phyloP scores from a whole-genome alignment of 2,329 filamentous ascomycete species.

The Colletotrichum viniferum region DNA sequence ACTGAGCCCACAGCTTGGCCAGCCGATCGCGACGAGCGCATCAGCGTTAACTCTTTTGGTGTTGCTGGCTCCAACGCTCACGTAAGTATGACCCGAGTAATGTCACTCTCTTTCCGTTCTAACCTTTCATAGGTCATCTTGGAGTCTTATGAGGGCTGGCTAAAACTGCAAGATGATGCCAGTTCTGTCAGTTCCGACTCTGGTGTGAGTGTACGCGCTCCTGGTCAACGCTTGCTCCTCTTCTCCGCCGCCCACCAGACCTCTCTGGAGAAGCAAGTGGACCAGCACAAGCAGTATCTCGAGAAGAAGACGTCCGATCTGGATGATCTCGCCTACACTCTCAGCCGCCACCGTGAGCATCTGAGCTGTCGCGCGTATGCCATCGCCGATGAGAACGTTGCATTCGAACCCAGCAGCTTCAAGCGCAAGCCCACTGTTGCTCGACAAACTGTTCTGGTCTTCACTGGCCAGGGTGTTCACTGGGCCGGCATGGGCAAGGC shows the following conservation, averaged over 20 bases:
- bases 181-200: conserved; percentile 10
- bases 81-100: neutral
- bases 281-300: conserved; percentile 25
- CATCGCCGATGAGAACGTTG: conserved; percentile 21
- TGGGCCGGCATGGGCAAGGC: conserved; percentile 22
- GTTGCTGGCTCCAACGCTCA: conserved; percentile 30
- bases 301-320: conserved; percentile 9
- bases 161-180: neutral
- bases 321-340: conserved; percentile 33
- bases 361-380: conserved; percentile 29
- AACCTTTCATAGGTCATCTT: neutral
- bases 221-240: neutral
- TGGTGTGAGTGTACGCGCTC: neutral
- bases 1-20: conserved; percentile 30
- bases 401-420: conserved; percentile 14
- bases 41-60: conserved; percentile 41
- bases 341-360: conserved; percentile 31
- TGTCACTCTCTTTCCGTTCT: neutral
- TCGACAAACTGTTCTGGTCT: conserved; percentile 13
- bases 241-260: conserved; percentile 1
- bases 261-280: conserved; percentile 1
- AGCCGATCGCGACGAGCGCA: conserved; percentile 24
- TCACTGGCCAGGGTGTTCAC: conserved; percentile 24
- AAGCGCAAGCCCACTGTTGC: conserved; percentile 13
- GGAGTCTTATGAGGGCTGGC: conserved; percentile 5